A percentile compares a stretch with the other conserved stretches of the same genome.
Evolutionary conservation across 306 rosid genomes (phyloP).

Genomic region (Hylodesmum podocarpum): DNA sequence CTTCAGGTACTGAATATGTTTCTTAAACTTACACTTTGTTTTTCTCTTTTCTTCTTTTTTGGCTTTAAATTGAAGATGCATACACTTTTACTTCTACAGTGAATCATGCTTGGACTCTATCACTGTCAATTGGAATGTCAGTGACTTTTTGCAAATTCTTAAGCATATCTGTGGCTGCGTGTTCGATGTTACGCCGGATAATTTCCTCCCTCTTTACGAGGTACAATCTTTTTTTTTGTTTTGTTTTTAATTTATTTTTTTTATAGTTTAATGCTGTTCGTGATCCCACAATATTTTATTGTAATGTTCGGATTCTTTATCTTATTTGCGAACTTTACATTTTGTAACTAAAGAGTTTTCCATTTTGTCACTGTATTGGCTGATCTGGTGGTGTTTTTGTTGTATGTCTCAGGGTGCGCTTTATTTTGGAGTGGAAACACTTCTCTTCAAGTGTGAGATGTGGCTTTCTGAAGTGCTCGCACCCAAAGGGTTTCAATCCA

Average conservation of each 20-base stretch:
- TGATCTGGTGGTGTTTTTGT: conserved; percentile 18
- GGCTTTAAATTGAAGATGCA: conserved; percentile 25
- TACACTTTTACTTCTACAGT: conserved; percentile 35
- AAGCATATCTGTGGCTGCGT: conserved; percentile 52
- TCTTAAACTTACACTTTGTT: background rate
- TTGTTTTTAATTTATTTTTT: background rate
- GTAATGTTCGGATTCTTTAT: background rate
- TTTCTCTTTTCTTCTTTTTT: background rate
- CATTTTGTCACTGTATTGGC: background rate
- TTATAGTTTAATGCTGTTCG: background rate
- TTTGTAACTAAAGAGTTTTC: background rate
- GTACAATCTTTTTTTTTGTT: conserved; percentile 32
- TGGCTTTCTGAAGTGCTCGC: conserved; percentile 64
- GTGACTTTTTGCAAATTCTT: conserved; percentile 53
- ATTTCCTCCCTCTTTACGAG: conserved; percentile 66
- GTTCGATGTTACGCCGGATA: conserved; percentile 46
- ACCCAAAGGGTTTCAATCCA: conserved; percentile 28
- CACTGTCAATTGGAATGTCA: conserved; percentile 55
- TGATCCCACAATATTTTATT: background rate
- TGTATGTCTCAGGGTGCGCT: conserved; percentile 64
- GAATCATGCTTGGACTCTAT: conserved; percentile 55
- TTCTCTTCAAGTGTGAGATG: conserved; percentile 56
- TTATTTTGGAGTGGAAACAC: conserved; percentile 77
- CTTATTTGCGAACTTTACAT: conserved; percentile 7
- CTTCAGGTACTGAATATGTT: conserved; percentile 55